These are phyloP conservation scores for Lentinula lateritia DNA, from an alignment of 768 basidiomycete genomes.

Conservation along the genomic window DNA sequence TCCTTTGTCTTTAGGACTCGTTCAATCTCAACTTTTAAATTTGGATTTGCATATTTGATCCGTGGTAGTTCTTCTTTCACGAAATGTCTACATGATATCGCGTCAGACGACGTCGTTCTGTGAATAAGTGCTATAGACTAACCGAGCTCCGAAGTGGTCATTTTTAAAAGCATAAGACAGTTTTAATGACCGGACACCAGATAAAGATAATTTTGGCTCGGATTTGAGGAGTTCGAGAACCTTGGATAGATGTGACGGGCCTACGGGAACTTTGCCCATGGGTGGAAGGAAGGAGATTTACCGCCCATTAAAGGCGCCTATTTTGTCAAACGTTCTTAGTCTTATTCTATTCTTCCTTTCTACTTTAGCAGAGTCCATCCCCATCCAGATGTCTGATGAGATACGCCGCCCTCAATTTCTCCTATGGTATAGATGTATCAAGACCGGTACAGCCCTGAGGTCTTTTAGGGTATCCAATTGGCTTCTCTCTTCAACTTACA, in stretches of 20 bases:
- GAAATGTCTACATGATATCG: conserved; percentile 51
- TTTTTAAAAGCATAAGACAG: conserved; percentile 56
- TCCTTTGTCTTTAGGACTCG: conserved; percentile 46
- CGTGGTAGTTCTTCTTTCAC: conserved; percentile 73
- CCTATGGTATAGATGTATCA: too few species aligned
- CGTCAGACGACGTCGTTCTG: not conserved
- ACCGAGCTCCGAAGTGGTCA: conserved; percentile 77
- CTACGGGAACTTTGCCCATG: conserved; percentile 18
- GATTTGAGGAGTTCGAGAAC: conserved; percentile 46
- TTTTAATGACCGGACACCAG: conserved; percentile 43
- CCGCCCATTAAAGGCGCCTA: not conserved
- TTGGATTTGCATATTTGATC: conserved; percentile 73
- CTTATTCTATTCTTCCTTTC: too few species aligned
- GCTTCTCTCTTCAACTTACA: too few species aligned
- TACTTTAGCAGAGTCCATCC: too few species aligned
- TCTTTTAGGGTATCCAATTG: too few species aligned
- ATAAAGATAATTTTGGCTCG: conserved; percentile 45
- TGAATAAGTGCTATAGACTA: conserved; percentile 14
- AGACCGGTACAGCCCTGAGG: too few species aligned
- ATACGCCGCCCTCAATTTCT: too few species aligned
- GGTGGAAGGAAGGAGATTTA: not conserved
- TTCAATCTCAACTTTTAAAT: conserved; percentile 53
- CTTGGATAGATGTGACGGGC: conserved; percentile 50
- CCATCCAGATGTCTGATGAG: too few species aligned
- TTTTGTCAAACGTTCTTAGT: not conserved